phyloP scores from a whole-genome alignment of 2,329 filamentous ascomycete species.

The Lizonia empirigonia region DNA sequence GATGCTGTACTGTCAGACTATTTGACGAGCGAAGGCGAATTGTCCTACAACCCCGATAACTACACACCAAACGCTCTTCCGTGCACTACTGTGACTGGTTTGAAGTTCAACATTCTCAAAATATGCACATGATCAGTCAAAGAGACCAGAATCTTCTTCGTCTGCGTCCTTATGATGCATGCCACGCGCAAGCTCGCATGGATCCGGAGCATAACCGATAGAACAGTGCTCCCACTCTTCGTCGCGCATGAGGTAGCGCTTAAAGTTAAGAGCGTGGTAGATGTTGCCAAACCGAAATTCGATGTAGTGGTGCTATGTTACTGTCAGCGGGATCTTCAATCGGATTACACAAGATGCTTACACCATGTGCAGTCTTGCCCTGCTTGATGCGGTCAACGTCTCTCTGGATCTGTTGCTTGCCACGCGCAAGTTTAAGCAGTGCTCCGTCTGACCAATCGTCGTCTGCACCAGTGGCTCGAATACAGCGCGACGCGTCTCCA shows the following conservation, averaged over 20 bases:
- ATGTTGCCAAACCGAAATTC: slow-evolving; percentile 57
- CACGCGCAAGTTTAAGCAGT: slow-evolving; percentile 48
- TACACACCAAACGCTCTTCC: no score
- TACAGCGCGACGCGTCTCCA: slow-evolving; percentile 52
- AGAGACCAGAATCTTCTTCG: no score
- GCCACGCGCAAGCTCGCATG: slow-evolving; percentile 42
- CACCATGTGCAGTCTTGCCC: slow-evolving; percentile 48
- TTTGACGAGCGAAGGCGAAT: no score
- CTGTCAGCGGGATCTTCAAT: slow-evolving; percentile 9
- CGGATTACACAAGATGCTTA: slow-evolving; percentile 36
- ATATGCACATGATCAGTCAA: no score
- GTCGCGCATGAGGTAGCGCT: slow-evolving; percentile 46
- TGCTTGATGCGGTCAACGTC: slow-evolving; percentile 55
- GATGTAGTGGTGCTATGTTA: slow-evolving; percentile 49
- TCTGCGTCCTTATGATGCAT: slow-evolving; percentile 36
- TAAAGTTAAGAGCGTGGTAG: slow-evolving; percentile 54
- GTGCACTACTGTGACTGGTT: no score
- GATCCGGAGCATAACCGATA: slow-evolving; percentile 52
- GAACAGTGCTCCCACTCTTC: slow-evolving; percentile 56
- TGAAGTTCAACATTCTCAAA: no score
- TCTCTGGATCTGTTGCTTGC: slow-evolving; percentile 41
- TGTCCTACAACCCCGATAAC: no score
- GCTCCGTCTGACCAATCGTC: slow-evolving; percentile 47
- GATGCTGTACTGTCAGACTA: no score
- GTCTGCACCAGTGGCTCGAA: slow-evolving; percentile 52